Conservation (phyloP, 208 protist species). For the Herpetomonas tarakana region DNA sequence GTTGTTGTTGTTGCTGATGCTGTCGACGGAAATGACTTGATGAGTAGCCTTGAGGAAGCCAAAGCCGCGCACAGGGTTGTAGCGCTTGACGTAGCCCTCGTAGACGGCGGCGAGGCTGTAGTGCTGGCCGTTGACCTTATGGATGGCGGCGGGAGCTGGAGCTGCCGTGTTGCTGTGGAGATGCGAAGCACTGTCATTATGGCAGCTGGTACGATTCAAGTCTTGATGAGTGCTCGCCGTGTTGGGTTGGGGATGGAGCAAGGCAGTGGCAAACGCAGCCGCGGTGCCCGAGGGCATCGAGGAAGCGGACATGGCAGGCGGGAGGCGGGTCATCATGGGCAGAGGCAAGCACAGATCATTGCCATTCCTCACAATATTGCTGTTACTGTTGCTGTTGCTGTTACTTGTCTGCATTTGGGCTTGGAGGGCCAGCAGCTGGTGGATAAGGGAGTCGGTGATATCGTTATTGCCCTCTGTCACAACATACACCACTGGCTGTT, state of each 20-base stretch:
- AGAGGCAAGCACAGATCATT: background rate
- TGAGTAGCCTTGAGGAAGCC: conserved; percentile 65
- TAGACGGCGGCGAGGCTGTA: conserved; percentile 49
- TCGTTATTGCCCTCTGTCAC: too few species aligned
- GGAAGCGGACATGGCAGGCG: too few species aligned
- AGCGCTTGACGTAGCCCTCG: conserved; percentile 68
- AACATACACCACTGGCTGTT: too few species aligned
- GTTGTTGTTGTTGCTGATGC: conserved; percentile 16
- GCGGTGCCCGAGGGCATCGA: background rate
- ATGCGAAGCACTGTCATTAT: too few species aligned
- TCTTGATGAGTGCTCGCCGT: too few species aligned
- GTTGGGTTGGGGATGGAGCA: background rate
- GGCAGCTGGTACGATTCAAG: too few species aligned
- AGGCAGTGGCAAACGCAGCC: background rate
- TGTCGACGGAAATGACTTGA: conserved; percentile 21
- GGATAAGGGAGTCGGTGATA: background rate
- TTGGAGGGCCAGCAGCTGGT: background rate
- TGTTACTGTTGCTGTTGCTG: background rate
- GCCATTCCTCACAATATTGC: background rate
- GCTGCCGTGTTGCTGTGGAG: too few species aligned
- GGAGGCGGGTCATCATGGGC: background rate
- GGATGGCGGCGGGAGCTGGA: background rate
- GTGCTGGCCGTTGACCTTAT: conserved; percentile 34
- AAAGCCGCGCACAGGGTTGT: conserved; percentile 70
- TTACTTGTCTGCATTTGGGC: background rate